Base-by-base conservation (phyloP, 208 protist genomes). In the Leptomonas pyrrhocoris region DNA sequence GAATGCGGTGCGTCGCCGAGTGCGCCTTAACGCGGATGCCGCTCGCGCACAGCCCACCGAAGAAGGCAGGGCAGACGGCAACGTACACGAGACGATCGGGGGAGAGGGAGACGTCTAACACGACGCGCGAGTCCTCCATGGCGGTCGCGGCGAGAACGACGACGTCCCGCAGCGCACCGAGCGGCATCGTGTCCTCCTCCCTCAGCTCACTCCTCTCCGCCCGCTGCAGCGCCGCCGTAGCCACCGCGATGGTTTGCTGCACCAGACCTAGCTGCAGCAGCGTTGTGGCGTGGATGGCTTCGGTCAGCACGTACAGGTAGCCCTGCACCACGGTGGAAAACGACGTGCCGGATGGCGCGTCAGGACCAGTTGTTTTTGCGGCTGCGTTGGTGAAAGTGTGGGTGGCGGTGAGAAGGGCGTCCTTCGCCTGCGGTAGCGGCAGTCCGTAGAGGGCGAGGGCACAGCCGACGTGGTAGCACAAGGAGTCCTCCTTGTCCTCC, bases 241-340 rank as follows among this genome's bases (percentile, higher is more conserved):
- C 83, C 12, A 94, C 66, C 25, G 45, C 34, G 18, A 84, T 28
- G 13, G 79, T 81, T 31, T 64, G n/a, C 46, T 84, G 74, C 57
- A 93, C 66, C n/a, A 83, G 74, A 19, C 86, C 86, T 13, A 93
- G 64, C 54, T 92, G 90, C 49, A 91, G 59, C 55, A 95, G 79
- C 36, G 81, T 89, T 36, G 92, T 68, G 2, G 85, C 83, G 70
- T 95, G 90, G 15, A 92, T 58, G 31, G 90, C 90, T 48, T 92
- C 84, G 19, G 79, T 65, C 16, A 94, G 27, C 15, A 74, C 55
- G 65, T 84, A 81, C 23, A 77, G 51, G 54, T 94, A 85, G 0
- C 43, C 28, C 34, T 75, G 68, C 28, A 66, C 9, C 19, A 31
- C 1, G 15, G 13, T 34, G 7, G 58, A 30, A 31, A 73, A 66